Evolutionary conservation across 129 eudicot species (phyloP).

Genomic region (Pseudognaphalium luteoalbum): DNA sequence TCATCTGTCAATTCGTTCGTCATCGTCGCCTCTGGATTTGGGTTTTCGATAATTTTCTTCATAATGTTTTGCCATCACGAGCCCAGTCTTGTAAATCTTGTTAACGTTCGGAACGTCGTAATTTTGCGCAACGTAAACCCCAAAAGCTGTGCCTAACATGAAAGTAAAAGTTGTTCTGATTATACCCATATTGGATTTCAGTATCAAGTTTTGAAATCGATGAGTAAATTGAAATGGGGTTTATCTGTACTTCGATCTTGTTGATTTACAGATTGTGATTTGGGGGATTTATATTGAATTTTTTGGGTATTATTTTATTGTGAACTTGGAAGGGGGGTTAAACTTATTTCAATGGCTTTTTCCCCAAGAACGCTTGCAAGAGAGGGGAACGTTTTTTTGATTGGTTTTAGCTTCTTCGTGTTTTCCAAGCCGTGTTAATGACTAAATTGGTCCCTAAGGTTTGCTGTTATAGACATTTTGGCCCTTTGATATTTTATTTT

Average conservation of each 20-base stretch:
- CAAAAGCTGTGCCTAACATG: conserved; percentile 50
- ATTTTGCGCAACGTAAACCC: conserved; percentile 59
- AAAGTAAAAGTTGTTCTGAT: conserved; percentile 39
- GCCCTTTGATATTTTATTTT: background rate
- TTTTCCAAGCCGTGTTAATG: background rate
- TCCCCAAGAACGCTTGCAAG: conserved; percentile 39
- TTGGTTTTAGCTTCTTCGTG: conserved; percentile 1
- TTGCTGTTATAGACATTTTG: background rate
- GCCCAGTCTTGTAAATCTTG: conserved; percentile 28
- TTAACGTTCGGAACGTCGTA: conserved; percentile 46
- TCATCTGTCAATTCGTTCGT: conserved; percentile 21
- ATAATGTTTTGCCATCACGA: conserved; percentile 39
- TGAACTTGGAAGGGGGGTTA: conserved; percentile 33
- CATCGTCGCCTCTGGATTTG: conserved; percentile 22
- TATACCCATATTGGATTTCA: conserved; percentile 45
- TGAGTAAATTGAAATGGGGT: background rate
- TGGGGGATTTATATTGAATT: conserved; percentile 8
- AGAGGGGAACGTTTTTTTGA: conserved; percentile 15
- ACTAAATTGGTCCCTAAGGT: conserved; percentile 3
- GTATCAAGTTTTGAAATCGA: conserved; percentile 3
- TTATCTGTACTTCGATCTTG: background rate
- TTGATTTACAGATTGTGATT: background rate
- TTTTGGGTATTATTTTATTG: conserved; percentile 9
- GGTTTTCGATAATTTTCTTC: conserved; percentile 44
- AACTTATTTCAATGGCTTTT: conserved; percentile 26